A percentile compares a stretch with the other conserved stretches of the same genome.
Evolutionary conservation across 495 filamentous ascomycete species (phyloP).

Genomic region (Penicillium antarcticum): DNA sequence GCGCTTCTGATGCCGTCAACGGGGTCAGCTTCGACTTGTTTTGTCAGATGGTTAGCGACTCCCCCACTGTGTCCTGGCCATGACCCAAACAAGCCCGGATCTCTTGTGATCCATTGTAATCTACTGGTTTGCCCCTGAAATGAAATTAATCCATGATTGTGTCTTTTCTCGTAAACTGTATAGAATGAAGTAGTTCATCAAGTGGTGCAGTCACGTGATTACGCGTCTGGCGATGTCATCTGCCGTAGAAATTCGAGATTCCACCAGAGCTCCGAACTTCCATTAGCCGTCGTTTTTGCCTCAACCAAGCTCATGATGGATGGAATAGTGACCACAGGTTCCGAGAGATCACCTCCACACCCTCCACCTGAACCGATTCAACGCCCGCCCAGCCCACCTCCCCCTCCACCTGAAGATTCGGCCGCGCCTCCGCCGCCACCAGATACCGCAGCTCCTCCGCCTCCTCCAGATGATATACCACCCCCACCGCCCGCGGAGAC

Average conservation of each 20-base stretch:
- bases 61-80: neutral
- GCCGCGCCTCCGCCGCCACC: conserved; percentile 56
- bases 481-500: conserved; percentile 35
- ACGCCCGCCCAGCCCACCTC: conserved; percentile 47
- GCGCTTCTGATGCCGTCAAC: conserved; percentile 21
- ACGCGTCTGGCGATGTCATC: conserved; percentile 13
- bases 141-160: conserved; percentile 5
- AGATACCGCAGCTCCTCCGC: conserved; percentile 51
- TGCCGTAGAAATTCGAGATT: conserved; percentile 33
- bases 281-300: neutral
- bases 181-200: neutral
- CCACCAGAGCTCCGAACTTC: conserved; percentile 8
- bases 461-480: conserved; percentile 27
- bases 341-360: conserved; percentile 11
- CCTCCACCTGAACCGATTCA: conserved; percentile 39
- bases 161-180: neutral
- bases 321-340: conserved; percentile 25
- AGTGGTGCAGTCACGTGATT: conserved; percentile 14
- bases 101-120: conserved; percentile 15
- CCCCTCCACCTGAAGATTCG: conserved; percentile 51
- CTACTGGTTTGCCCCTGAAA: conserved; percentile 9
- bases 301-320: conserved; percentile 21
- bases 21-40: neutral
- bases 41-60: neutral
- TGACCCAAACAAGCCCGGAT: conserved; percentile 8